Conservation (phyloP, 108 stramenopile species). For the Skeletonema potamos region DNA sequence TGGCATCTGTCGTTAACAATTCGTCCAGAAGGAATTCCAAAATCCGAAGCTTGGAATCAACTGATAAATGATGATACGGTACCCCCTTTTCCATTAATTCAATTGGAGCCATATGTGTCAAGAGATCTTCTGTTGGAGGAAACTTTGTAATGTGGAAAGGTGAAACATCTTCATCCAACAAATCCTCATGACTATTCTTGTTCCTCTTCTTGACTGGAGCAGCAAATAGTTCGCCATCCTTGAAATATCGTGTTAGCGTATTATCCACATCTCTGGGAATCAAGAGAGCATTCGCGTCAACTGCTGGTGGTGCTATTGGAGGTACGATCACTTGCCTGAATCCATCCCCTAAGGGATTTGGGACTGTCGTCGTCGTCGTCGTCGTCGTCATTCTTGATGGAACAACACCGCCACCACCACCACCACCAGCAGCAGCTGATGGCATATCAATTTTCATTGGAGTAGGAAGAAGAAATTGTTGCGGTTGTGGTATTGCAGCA, state of each 20-base stretch:
- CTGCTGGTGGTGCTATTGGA: slow-evolving; percentile 19
- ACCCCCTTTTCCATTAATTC: slow-evolving; percentile 54
- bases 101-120: slow-evolving; percentile 65
- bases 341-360: not conserved
- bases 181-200: not conserved
- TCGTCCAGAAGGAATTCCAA: slow-evolving; percentile 84
- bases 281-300: slow-evolving; percentile 15
- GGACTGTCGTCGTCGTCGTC: not conserved
- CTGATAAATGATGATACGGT: slow-evolving; percentile 66
- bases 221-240: slow-evolving; percentile 23
- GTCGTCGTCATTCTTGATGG: not conserved
- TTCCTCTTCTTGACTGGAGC: not conserved
- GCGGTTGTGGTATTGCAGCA: not conserved
- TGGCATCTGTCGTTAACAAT: slow-evolving; percentile 54
- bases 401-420: not conserved
- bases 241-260: slow-evolving; percentile 24
- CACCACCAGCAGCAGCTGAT: not conserved
- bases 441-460: not conserved
- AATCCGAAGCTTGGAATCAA: slow-evolving; percentile 63
- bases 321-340: not conserved
- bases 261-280: slow-evolving; percentile 17
- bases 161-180: not conserved
- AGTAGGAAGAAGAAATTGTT: not conserved
- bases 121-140: slow-evolving; percentile 15
- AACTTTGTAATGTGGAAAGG: not conserved